phyloP scores from a whole-genome alignment of 768 basidiomycete species.

The Pholiota conissans region DNA sequence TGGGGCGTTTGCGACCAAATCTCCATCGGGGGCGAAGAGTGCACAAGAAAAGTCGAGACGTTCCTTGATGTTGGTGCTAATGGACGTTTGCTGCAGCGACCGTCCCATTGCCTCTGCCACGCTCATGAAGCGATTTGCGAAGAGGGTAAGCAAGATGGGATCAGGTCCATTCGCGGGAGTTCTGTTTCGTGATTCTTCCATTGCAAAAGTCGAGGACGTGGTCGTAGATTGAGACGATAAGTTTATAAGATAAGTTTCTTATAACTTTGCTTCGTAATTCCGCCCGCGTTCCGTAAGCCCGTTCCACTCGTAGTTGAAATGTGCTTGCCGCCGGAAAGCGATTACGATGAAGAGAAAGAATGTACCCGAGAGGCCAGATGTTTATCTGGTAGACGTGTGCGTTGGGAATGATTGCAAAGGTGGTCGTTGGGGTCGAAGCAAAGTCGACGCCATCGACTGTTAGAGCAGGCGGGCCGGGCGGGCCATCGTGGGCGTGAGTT shows the following conservation, averaged over 20 bases:
- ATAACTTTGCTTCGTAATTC: slow-evolving; percentile 1
- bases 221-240: too few relatives aligned
- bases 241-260: neutral
- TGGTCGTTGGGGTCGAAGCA: too few relatives aligned
- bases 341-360: neutral
- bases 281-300: neutral
- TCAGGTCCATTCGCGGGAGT: slow-evolving; percentile 56
- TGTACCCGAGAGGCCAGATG: too few relatives aligned
- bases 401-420: too few relatives aligned
- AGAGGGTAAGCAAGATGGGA: slow-evolving; percentile 86
- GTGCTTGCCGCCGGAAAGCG: too few relatives aligned
- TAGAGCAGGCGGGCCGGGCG: too few relatives aligned
- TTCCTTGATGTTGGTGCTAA: slow-evolving; percentile 95
- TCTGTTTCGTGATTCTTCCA: slow-evolving; percentile 7
- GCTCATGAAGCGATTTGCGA: slow-evolving; percentile 97
- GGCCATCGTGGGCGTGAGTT: neutral
- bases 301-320: neutral
- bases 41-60: slow-evolving; percentile 95
- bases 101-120: slow-evolving; percentile 96
- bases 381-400: too few relatives aligned
- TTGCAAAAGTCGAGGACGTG: slow-evolving; percentile 3
- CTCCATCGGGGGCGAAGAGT: slow-evolving; percentile 91
- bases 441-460: too few relatives aligned
- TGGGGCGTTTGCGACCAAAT: slow-evolving; percentile 92
- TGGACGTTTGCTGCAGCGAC: slow-evolving; percentile 86